Conservation (phyloP, 495 filamentous ascomycete genomes). For the Acidomyces sp. region DNA sequence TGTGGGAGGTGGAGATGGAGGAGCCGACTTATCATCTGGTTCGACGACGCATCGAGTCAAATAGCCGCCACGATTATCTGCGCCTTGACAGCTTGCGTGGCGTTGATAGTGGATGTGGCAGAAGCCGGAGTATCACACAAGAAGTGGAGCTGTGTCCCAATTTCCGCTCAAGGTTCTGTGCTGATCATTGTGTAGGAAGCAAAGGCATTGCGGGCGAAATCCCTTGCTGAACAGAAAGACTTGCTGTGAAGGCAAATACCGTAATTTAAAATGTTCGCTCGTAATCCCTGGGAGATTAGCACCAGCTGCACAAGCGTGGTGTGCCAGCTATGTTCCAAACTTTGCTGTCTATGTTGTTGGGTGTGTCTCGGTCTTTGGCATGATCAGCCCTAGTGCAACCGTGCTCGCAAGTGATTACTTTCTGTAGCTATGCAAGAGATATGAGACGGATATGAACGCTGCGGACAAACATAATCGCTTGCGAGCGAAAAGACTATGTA, state of each 20-base stretch:
- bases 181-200: too few species aligned
- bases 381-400: conserved; percentile 37
- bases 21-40: conserved; percentile 22
- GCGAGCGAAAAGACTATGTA: conserved; percentile 39
- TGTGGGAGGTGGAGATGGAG: conserved; percentile 31
- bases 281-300: conserved; percentile 21
- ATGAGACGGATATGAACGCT: conserved; percentile 16
- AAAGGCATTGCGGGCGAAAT: conserved; percentile 39
- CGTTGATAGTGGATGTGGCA: conserved; percentile 41
- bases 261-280: conserved; percentile 16
- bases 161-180: too few species aligned
- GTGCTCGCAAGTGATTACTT: conserved; percentile 40
- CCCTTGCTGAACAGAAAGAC: conserved; percentile 34
- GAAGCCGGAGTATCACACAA: conserved; percentile 41
- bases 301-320: conserved; percentile 33
- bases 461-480: conserved; percentile 8
- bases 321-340: conserved; percentile 24
- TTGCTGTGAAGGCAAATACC: conserved; percentile 33
- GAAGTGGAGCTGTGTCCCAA: too few species aligned
- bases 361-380: conserved; percentile 37
- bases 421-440: conserved; percentile 30
- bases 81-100: conserved; percentile 41
- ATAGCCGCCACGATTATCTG: conserved; percentile 41
- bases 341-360: conserved; percentile 40
- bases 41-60: conserved; percentile 39